These are phyloP conservation scores for Kondoa malvinella DNA, from an alignment of 768 basidiomycete genomes.

Conservation along the genomic window DNA sequence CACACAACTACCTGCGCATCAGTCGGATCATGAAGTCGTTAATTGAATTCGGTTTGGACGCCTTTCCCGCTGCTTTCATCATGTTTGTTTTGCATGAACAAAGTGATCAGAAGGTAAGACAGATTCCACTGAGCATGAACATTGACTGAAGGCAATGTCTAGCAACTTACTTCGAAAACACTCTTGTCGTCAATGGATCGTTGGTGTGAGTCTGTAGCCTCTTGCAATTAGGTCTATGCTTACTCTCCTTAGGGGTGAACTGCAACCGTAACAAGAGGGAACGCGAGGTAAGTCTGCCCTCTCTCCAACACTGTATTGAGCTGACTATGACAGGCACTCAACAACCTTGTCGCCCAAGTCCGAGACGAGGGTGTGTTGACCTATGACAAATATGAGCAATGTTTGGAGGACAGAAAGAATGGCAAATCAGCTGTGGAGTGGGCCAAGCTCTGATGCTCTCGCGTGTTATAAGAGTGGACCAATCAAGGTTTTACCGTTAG, in stretches of 20 bases:
- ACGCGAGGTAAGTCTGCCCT: not conserved
- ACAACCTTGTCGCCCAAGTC: not conserved
- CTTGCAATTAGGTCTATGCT: no score
- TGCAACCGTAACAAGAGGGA: not conserved
- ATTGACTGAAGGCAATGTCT: not conserved
- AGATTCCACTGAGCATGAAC: not conserved
- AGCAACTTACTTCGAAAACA: not conserved
- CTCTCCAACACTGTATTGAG: not conserved
- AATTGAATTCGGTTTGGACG: constrained; percentile 52
- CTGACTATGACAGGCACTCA: not conserved
- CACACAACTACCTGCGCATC: constrained; percentile 59
- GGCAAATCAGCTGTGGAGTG: not conserved
- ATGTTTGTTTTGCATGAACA: constrained; percentile 55
- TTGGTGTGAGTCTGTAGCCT: no score
- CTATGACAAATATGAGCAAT: not conserved
- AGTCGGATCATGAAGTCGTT: constrained; percentile 59
- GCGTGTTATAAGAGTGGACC: not conserved
- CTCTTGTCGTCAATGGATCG: not conserved
- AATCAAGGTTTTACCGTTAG: not conserved
- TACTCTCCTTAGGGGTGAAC: no score
- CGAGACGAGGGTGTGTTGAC: not conserved
- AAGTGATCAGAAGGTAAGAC: not conserved
- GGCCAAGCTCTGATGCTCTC: not conserved
- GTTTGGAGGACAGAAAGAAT: not conserved
- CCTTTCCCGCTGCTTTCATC: constrained; percentile 48